Conservation (phyloP, 345 rosid genomes). For the Arabis hirsuta region DNA sequence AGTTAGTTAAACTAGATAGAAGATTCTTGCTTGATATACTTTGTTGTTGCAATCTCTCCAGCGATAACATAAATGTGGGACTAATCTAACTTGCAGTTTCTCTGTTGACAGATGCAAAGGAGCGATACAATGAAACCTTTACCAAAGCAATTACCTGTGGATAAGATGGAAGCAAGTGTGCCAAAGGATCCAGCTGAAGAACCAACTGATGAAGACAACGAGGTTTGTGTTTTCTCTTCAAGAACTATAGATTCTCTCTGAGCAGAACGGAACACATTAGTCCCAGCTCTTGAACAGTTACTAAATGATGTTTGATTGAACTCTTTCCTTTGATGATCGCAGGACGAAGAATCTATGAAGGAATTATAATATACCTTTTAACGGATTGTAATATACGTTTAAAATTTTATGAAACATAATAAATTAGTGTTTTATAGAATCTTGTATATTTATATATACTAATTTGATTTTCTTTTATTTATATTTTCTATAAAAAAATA, state of each 20-base stretch:
- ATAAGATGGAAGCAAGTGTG: conserved; percentile 45
- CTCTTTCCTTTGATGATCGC: conserved; percentile 31
- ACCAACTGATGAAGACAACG: conserved; percentile 50
- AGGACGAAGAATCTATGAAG: conserved; percentile 66
- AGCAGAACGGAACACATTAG: neutral
- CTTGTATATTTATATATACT: too few species aligned
- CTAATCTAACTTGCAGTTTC: conserved; percentile 34
- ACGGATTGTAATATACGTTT: too few species aligned
- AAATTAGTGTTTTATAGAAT: too few species aligned
- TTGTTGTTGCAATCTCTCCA: conserved; percentile 22
- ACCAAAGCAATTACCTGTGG: conserved; percentile 74
- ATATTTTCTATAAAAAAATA: too few species aligned
- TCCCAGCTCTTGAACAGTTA: conserved; percentile 4
- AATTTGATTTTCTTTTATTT: too few species aligned
- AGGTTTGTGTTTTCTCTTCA: conserved; percentile 48
- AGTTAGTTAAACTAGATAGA: conserved; percentile 18
- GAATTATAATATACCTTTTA: too few species aligned
- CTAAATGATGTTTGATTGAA: conserved; percentile 19
- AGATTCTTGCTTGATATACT: conserved; percentile 1
- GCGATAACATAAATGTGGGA: conserved; percentile 1
- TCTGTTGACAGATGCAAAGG: conserved; percentile 56
- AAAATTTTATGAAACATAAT: too few species aligned
- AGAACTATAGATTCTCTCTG: conserved; percentile 13
- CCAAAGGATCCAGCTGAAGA: conserved; percentile 51
- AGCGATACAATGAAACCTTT: conserved; percentile 60